Evolutionary conservation across 2,329 filamentous ascomycete genomes (phyloP), one percentile per base, ranked within the genome.

Genomic region (Aspergillus hiratsukae): DNA sequence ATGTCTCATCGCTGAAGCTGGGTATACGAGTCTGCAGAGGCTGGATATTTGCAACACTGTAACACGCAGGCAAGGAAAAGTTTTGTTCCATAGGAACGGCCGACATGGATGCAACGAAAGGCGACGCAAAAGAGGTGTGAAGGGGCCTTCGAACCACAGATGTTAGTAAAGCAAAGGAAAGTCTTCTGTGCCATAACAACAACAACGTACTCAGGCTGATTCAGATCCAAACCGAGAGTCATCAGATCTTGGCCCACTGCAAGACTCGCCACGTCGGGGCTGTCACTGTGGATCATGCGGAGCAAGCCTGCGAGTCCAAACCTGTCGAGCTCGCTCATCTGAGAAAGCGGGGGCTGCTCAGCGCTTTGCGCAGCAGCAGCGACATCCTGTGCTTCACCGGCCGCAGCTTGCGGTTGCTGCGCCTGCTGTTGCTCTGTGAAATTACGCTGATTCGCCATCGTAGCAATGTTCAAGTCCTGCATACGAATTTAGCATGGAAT

Each of bases 1-100:
- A 76, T 0, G 86, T 88, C 68, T 88, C 86, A 61, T 84, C 79
- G 45, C 78, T 81, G 69, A 86, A 86, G 54, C 80, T 81, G 3
- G 77, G 73, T 61, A 86, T 82, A 57, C 84, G 83, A 49, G 78
- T 76, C 54, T 82, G 78, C 21, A 87, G 74, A 7, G 82, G 79
- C 51, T 86, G 85, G 10, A 88, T 84, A 64, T 88, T 88, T 55
- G 80, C 82, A 9, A 88, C 86, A 10, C 79, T 84, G 68, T 88
- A 88, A 57, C 85, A 87, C 41, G 78, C 75, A 4, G 86, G 86
- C 9, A 88, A 74, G 9, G 77, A 79, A 69, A 85, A 88, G 59
- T 87, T 84, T 21, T 85, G 83, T 64, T 87, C 82, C 48, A 86
- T 75, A 19, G 83, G 82, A 23, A 83, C 80, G 46, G 80, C 80